Base-by-base conservation (phyloP, 1,284 basidiomycete genomes). In the Amylostereum areolatum region DNA sequence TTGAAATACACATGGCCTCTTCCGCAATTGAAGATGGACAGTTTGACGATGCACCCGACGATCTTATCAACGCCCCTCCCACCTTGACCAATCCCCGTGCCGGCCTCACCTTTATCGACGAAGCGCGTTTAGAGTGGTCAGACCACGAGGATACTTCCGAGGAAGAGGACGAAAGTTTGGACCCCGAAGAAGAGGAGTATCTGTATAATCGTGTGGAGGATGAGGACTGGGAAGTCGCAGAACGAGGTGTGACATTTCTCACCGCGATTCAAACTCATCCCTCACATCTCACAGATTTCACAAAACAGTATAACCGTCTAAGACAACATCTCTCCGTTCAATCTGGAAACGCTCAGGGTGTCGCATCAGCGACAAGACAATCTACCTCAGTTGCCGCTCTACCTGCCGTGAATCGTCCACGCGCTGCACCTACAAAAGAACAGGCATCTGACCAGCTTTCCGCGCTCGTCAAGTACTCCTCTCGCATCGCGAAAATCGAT, bases 271-370 rank as follows among this genome's bases (percentile, higher is more conserved):
- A 32, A 5, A 29, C 35, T 0, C 25, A 25, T 6, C 11, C 27
- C 12, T 32, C 10, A 34, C 12, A 11, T 4, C 4, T 4, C 25
- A 28, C 59, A 96, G 94, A 97, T 70, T 95, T 97, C 59, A 97
- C 94, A 31, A 97, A 97, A 67, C 92, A 96, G 61, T 97, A 91
- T 70, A 97, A 97, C 67, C 86, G 94, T 33, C 74, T 96, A 33
- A 75, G 85, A 47, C 93, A 96, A 63, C 89, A 94, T 62, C 78
- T 85, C 51, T 85, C 85, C 28, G 79, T 91, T 5, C 80, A 81
- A 33, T 80, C 80, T 12, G 85, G 87, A 5, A 77, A 73, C 49
- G 83, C 79, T 1, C 73, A 80, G 45, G 80, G 83, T 10, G 62
- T 72, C 8, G 59, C 72, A 11, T 81, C 81, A 10, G 67, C 80